A percentile compares a stretch with the other conserved stretches of the same genome.
These are phyloP conservation scores for Colletotrichum phormii DNA, from an alignment of 2,329 filamentous ascomycete species.

Conservation along the genomic window DNA sequence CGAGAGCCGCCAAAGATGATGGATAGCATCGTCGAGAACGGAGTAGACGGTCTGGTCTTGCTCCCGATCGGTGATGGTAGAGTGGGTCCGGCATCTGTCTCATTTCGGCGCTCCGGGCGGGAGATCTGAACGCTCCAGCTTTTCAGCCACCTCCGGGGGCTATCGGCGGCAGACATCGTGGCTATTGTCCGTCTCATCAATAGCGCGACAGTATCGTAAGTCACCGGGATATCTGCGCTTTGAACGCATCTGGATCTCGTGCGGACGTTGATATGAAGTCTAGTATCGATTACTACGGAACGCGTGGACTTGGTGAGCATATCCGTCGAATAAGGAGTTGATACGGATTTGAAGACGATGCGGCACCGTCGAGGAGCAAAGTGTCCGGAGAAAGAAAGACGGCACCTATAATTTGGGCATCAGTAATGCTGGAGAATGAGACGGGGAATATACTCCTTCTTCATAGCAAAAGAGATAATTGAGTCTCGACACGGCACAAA, in stretches of 20 bases:
- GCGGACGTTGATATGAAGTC: not conserved
- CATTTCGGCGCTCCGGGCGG: constrained; percentile 13
- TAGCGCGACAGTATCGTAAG: not conserved
- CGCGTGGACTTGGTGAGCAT: not conserved
- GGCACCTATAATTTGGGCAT: not conserved
- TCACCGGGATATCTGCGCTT: constrained; percentile 1
- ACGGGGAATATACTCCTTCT: not conserved
- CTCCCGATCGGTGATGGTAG: not conserved
- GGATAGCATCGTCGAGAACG: not conserved
- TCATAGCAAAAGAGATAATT: not conserved
- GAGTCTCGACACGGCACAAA: not conserved
- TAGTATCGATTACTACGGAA: not conserved
- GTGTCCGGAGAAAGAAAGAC: not conserved
- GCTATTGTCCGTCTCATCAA: not conserved
- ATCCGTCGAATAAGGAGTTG: not conserved
- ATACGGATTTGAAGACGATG: not conserved
- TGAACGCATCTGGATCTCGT: not conserved
- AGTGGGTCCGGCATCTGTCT: constrained; percentile 1
- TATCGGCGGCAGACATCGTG: not conserved
- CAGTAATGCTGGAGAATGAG: not conserved
- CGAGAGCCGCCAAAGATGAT: not conserved
- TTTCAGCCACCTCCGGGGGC: not conserved
- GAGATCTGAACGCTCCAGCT: not conserved
- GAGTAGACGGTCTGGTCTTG: not conserved
- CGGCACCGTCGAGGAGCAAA: not conserved